Evolutionary conservation across 1,139 yeast species (phyloP), one percentile per base, ranked within the genome.

Genomic region (Yamadazyma triangularis): DNA sequence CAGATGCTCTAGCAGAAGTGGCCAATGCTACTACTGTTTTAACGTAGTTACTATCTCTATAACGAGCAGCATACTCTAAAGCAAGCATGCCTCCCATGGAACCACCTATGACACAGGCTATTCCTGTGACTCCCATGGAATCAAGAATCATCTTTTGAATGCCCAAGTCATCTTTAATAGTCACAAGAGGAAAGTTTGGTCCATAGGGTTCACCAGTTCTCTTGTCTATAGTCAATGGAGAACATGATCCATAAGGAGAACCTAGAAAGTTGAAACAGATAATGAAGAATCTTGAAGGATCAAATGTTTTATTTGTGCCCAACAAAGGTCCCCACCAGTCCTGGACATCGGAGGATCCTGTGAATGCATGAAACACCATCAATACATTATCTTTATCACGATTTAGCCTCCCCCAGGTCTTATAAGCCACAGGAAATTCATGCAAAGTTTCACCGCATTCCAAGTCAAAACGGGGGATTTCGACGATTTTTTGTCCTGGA

Each of bases 51-150:
- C 70, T 60, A n/a, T 86, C 83, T 43, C 75, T 83, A 50, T 77
- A 83, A 2, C 83, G 79, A 49, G 71, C 57, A 9, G 70, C 65
- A 70, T 89, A 91, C 54, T 91, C 98, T 42, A 91, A 61, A 0
- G 91, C 89, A 31, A 88, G 62, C 98, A 91, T 91, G n/a, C 98
- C 98, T 23, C 98, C 98, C 98, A 91, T 91, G 18, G 97, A 89
- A 0, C 98, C 98, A 20, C 98, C 98, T 35, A 91, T 75, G 4
- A 85, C 94, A 30, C 82, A 75, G 1, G 97, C 96, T 24, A 91
- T 64, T 34, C 77, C 73, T 35, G 70, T 71, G 16, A 91, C 86
- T 0, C 84, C 87, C 31, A 91, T 60, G 16, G 86, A 87, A 40
- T 75, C 80, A 33, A 91, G 64, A 4, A 91, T 79, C 35, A 80